Conservation (phyloP, 148 eudicot genomes). For the Arctostaphylos glauca region DNA sequence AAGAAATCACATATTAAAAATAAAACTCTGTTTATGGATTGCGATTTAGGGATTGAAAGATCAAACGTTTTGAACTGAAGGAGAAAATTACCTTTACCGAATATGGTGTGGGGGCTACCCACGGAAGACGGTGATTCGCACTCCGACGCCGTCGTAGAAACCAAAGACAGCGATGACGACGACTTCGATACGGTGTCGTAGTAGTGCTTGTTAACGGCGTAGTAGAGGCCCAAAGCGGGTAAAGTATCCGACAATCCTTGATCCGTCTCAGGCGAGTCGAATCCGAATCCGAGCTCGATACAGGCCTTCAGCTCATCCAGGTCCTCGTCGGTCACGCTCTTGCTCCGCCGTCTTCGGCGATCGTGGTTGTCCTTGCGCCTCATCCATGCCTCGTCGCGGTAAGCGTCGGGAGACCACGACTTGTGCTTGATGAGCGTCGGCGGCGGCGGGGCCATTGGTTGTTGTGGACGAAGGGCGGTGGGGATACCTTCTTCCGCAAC, state of each 20-base stretch:
- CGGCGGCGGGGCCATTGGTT: not conserved
- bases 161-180: conserved; percentile 25
- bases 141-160: conserved; percentile 34
- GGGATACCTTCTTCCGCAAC: conserved; percentile 7
- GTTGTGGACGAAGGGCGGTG: conserved; percentile 1
- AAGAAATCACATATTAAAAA: too few species aligned
- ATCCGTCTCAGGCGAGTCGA: conserved; percentile 62
- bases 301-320: conserved; percentile 72
- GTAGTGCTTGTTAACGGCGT: conserved; percentile 62
- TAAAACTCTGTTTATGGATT: too few species aligned
- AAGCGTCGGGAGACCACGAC: conserved; percentile 75
- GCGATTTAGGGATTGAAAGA: not conserved
- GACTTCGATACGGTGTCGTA: conserved; percentile 46
- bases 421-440: conserved; percentile 50
- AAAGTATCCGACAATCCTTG: conserved; percentile 52
- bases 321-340: conserved; percentile 90
- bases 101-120: conserved; percentile 61
- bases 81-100: conserved; percentile 51
- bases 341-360: conserved; percentile 35
- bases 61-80: not conserved
- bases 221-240: conserved; percentile 68
- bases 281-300: conserved; percentile 75
- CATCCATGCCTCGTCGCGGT: conserved; percentile 71
- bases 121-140: conserved; percentile 39
- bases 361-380: conserved; percentile 33